Conservation (phyloP, 768 basidiomycete genomes). For the Macrocybe gigantea region DNA sequence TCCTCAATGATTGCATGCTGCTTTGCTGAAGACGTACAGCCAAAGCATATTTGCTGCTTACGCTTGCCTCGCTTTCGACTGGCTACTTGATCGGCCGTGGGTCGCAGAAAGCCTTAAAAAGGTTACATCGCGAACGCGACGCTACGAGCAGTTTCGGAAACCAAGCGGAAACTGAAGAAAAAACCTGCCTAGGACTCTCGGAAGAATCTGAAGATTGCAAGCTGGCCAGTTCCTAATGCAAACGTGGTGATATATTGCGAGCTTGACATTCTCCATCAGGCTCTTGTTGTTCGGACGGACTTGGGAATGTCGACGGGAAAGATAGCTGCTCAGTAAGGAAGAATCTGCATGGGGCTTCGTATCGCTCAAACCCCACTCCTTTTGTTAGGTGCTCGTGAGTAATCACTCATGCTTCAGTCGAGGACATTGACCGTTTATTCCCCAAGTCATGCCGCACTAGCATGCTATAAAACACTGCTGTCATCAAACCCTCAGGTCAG, state of each 20-base stretch:
- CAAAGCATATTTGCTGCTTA: neutral
- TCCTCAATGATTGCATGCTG: too few relatives aligned
- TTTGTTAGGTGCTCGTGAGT: conserved; percentile 42
- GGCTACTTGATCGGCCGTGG: neutral
- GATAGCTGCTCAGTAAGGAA: conserved; percentile 76
- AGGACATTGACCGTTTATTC: neutral
- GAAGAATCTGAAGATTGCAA: conserved; percentile 49
- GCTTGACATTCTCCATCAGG: conserved; percentile 23
- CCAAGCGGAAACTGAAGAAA: too few relatives aligned
- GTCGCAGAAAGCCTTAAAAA: too few relatives aligned
- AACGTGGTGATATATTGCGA: neutral
- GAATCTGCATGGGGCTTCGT: too few relatives aligned
- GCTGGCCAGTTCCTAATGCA: conserved; percentile 31
- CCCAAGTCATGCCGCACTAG: conserved; percentile 78
- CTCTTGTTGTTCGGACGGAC: conserved; percentile 59
- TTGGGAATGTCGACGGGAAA: conserved; percentile 66
- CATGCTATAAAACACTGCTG: conserved; percentile 73
- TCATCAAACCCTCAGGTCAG: conserved; percentile 62
- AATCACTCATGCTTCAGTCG: neutral
- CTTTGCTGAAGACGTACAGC: neutral
- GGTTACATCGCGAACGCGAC: too few relatives aligned
- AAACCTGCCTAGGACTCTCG: too few relatives aligned
- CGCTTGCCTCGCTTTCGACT: neutral
- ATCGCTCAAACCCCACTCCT: too few relatives aligned
- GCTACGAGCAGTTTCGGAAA: too few relatives aligned